These are phyloP conservation scores for Metrosideros polymorpha DNA, from an alignment of 441 rosid species.

Conservation along the genomic window DNA sequence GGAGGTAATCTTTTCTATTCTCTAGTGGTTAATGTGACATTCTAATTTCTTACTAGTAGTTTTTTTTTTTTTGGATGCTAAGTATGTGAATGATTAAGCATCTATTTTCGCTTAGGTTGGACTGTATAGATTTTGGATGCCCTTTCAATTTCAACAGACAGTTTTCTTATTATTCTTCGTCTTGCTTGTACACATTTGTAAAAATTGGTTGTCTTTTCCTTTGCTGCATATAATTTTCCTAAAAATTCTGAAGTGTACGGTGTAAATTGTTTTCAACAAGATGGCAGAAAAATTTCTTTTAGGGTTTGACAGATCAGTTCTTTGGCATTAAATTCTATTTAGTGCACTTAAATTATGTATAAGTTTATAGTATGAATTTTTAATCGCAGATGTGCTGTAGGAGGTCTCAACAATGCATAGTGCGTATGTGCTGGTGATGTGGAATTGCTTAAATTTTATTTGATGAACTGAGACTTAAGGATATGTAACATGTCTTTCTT, in stretches of 20 bases:
- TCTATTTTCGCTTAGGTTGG: background rate
- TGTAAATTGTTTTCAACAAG: background rate
- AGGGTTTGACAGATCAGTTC: background rate
- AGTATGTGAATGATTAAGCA: background rate
- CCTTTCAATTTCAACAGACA: background rate
- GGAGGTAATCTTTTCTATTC: constrained; percentile 29
- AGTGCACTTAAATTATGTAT: background rate
- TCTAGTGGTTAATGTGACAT: background rate
- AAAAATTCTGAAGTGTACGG: background rate
- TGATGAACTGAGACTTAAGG: background rate
- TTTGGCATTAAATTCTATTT: background rate
- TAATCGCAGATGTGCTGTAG: background rate
- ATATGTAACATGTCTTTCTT: background rate
- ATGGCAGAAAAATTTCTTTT: background rate
- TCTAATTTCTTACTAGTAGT: background rate
- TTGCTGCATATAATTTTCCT: background rate
- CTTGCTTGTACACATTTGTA: background rate
- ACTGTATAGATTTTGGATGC: background rate
- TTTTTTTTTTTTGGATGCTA: background rate
- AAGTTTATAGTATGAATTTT: background rate
- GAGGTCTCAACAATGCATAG: background rate
- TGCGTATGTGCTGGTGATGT: background rate
- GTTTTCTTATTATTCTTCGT: background rate
- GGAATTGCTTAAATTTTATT: background rate
- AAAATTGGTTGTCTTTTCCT: background rate